These are phyloP conservation scores for Galerina sulciceps DNA, from an alignment of 768 basidiomycete species.

Conservation along the genomic window DNA sequence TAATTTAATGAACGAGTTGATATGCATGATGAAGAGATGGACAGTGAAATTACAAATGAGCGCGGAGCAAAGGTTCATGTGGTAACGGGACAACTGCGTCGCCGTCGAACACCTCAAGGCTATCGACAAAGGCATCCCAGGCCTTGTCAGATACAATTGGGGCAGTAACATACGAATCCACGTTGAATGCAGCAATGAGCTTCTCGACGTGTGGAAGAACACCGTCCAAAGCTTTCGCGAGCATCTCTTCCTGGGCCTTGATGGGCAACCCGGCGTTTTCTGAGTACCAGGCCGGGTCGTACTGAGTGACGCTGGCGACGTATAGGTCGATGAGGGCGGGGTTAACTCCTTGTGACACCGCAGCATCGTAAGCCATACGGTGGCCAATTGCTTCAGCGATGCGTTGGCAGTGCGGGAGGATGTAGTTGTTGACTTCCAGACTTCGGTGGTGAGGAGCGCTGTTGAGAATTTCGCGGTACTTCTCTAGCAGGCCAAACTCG, in stretches of 20 bases:
- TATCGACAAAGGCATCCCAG: slow-evolving; percentile 20
- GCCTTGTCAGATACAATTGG: slow-evolving; percentile 26
- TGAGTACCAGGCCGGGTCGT: slow-evolving; percentile 45
- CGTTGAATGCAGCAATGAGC: slow-evolving; percentile 11
- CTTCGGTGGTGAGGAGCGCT: slow-evolving; percentile 28
- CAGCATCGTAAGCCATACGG: slow-evolving; percentile 49
- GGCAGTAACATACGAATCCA: slow-evolving; percentile 19
- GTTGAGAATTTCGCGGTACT: slow-evolving; percentile 21
- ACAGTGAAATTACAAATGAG: not conserved
- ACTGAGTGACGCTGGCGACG: slow-evolving; percentile 34
- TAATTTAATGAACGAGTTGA: no score
- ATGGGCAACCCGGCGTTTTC: slow-evolving; percentile 34
- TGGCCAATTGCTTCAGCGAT: slow-evolving; percentile 49
- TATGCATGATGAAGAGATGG: no score
- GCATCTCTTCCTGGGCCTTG: slow-evolving; percentile 32
- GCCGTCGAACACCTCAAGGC: slow-evolving; percentile 8
- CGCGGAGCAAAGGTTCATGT: not conserved
- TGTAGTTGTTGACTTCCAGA: slow-evolving; percentile 31
- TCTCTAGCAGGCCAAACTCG: slow-evolving; percentile 19
- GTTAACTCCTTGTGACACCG: slow-evolving; percentile 28
- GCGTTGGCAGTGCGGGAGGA: slow-evolving; percentile 45
- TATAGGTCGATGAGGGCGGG: slow-evolving; percentile 41
- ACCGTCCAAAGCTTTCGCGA: slow-evolving; percentile 33
- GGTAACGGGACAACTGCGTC: not conserved
- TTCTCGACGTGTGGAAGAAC: slow-evolving; percentile 29